Conservation (phyloP, 768 basidiomycete genomes). For the Kwoniella dejecticola region DNA sequence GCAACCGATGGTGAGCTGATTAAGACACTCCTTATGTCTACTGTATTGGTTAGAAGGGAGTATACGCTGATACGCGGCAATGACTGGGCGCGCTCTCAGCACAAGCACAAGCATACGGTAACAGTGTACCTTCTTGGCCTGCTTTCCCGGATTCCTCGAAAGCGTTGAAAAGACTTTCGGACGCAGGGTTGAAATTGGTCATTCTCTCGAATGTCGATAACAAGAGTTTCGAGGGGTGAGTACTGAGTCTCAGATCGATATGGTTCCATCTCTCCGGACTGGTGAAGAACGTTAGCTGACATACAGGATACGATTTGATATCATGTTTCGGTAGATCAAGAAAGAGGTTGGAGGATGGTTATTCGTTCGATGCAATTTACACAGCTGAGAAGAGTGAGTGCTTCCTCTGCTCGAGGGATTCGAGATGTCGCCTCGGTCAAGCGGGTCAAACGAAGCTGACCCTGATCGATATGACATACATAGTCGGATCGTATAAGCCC, state of each 20-base stretch:
- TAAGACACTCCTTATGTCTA: background rate
- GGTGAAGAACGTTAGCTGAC: too few relatives aligned
- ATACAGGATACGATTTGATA: background rate
- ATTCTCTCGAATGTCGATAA: conserved; percentile 38
- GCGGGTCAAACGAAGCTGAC: conserved; percentile 13
- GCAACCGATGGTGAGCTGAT: conserved; percentile 22
- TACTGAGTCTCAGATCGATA: background rate
- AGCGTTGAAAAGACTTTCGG: conserved; percentile 20
- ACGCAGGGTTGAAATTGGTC: conserved; percentile 30
- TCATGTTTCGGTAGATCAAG: conserved; percentile 9
- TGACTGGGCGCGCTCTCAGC: background rate
- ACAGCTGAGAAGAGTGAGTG: conserved; percentile 36
- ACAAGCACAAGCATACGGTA: conserved; percentile 27
- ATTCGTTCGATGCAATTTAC: conserved; percentile 28
- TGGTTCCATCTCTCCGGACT: background rate
- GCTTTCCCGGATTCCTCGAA: conserved; percentile 31
- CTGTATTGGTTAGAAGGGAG: too few relatives aligned
- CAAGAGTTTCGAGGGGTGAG: conserved; percentile 27
- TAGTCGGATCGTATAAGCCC: conserved; percentile 40
- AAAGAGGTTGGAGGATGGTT: conserved; percentile 23
- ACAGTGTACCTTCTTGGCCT: conserved; percentile 27
- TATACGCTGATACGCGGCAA: too few relatives aligned
- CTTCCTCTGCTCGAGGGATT: background rate
- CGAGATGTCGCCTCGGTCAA: background rate
- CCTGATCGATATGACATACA: conserved; percentile 10